Conservation (phyloP, 192 early-diverging fungal species). For the Backusella liffmaniae region DNA sequence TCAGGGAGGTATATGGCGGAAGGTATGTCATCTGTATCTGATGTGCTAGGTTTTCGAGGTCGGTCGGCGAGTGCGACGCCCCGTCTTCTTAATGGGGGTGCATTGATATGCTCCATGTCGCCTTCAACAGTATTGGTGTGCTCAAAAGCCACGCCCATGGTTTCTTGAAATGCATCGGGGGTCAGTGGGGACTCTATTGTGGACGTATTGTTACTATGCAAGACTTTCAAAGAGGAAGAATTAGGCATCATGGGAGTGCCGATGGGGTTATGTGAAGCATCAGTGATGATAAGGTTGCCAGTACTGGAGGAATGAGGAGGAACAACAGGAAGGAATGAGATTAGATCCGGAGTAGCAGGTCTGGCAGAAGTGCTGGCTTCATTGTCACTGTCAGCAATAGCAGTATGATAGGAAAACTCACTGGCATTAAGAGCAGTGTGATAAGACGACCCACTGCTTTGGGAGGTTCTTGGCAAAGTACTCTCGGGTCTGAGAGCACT, state of each 20-base stretch:
- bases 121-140: too few relatives aligned
- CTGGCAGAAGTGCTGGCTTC: background rate
- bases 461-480: background rate
- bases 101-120: too few relatives aligned
- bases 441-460: background rate
- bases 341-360: background rate
- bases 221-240: background rate
- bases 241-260: background rate
- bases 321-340: background rate
- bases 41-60: too few relatives aligned
- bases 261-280: background rate
- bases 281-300: background rate
- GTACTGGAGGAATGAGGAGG: background rate
- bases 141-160: too few relatives aligned
- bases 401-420: background rate
- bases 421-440: too few relatives aligned
- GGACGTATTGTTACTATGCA: background rate
- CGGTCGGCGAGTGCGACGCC: too few relatives aligned
- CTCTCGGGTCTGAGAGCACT: background rate
- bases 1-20: too few relatives aligned
- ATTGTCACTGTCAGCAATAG: background rate
- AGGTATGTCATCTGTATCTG: too few relatives aligned
- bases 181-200: background rate
- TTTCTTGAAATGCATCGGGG: too few relatives aligned
- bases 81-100: too few relatives aligned